Conservation (phyloP, 2,329 filamentous ascomycete genomes). For the Rhinocladiella mackenziei region DNA sequence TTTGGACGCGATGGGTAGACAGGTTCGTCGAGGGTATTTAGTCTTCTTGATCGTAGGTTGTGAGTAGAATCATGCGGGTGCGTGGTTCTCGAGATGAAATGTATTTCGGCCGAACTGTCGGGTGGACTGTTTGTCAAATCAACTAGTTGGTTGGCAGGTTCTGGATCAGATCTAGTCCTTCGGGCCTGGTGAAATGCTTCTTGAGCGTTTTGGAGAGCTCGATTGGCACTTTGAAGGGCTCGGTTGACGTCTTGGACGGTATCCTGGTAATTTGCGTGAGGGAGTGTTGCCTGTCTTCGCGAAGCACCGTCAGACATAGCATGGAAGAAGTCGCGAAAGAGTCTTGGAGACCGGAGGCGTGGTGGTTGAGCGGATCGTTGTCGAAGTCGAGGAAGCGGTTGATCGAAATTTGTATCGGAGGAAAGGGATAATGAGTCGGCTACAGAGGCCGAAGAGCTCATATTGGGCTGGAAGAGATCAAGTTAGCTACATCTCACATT, state of each 20-base stretch:
- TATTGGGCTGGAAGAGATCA: neutral
- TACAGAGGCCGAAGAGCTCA: neutral
- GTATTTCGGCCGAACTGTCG: slow-evolving; percentile 13
- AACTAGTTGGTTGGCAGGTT: slow-evolving; percentile 9
- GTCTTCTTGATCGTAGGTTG: slow-evolving; percentile 8
- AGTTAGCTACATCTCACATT: neutral
- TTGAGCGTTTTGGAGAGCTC: slow-evolving; percentile 26
- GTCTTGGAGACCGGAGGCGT: slow-evolving; percentile 21
- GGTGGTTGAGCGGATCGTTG: slow-evolving; percentile 16
- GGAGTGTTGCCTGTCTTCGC: slow-evolving; percentile 18
- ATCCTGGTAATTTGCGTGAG: slow-evolving; percentile 18
- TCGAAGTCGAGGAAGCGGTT: slow-evolving; percentile 1
- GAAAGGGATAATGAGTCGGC: neutral
- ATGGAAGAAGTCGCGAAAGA: slow-evolving; percentile 25
- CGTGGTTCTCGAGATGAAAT: slow-evolving; percentile 25
- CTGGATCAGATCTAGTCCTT: slow-evolving; percentile 2
- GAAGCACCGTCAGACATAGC: slow-evolving; percentile 14
- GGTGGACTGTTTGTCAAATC: slow-evolving; percentile 24
- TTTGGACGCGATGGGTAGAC: slow-evolving; percentile 17
- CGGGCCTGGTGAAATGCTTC: slow-evolving; percentile 25
- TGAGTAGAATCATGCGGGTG: slow-evolving; percentile 25
- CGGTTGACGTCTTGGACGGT: slow-evolving; percentile 20
- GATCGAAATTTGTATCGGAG: slow-evolving; percentile 1
- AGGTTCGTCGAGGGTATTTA: slow-evolving; percentile 23
- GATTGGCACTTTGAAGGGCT: slow-evolving; percentile 24